Percentiles rank a stretch among this genome's conserved stretches.
phyloP scores from a whole-genome alignment of 352 stramenopile species.

The Globisporangium heterothallicum region DNA sequence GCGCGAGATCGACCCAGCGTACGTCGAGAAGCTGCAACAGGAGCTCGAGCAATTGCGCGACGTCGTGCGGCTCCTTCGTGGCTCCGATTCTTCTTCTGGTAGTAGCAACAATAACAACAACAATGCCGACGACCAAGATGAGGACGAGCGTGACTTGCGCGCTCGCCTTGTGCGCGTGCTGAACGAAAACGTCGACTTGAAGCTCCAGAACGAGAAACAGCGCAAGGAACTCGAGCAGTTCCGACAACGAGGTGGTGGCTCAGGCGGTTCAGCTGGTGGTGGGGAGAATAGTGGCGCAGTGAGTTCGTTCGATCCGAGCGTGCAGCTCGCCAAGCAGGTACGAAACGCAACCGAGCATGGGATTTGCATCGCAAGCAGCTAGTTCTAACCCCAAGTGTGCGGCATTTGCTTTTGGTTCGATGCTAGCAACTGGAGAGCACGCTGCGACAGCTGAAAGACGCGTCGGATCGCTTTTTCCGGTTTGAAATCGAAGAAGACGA shows the following conservation, averaged over 20 bases:
- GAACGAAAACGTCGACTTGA: conserved; percentile 67
- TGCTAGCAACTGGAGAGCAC: conserved; percentile 62
- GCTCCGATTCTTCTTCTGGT: conserved; percentile 6
- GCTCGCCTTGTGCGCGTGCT: conserved; percentile 39
- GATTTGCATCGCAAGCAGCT: background rate
- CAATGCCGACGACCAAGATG: conserved; percentile 22
- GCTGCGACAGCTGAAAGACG: conserved; percentile 66
- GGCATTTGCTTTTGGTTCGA: background rate
- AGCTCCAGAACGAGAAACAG: conserved; percentile 48
- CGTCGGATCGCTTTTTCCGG: conserved; percentile 85
- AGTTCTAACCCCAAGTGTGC: background rate
- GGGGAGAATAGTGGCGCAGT: too few relatives aligned
- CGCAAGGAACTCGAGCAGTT: conserved; percentile 55
- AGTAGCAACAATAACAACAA: conserved; percentile 9
- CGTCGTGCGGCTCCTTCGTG: conserved; percentile 42
- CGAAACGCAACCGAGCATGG: background rate
- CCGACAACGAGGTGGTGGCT: conserved; percentile 4
- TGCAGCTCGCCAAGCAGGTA: conserved; percentile 30
- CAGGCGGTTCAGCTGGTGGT: too few relatives aligned
- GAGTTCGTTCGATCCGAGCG: conserved; percentile 12
- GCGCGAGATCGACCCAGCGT: conserved; percentile 78
- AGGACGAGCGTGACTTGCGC: conserved; percentile 25
- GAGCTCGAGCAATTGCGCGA: conserved; percentile 78
- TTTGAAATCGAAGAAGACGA: conserved; percentile 94
- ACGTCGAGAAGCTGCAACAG: conserved; percentile 85